Base-by-base conservation (phyloP, 202 grass and related monocot genomes). In the Setaria italica region DNA sequence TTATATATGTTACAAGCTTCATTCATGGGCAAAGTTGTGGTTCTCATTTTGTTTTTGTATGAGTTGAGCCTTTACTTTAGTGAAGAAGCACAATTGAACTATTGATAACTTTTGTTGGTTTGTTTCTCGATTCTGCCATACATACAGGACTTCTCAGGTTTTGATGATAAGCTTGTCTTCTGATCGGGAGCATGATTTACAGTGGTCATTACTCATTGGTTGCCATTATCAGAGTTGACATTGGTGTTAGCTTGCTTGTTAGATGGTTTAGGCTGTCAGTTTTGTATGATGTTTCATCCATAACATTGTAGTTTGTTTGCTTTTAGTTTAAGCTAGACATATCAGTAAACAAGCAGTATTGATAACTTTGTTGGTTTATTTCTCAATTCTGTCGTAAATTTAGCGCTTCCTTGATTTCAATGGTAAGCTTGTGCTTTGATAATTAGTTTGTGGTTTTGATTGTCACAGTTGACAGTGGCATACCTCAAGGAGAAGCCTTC, bases 401-500 rank as follows among this genome's bases (percentile, higher is more conserved):
- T 19, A 11, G 33, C 15, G 2, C 1, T 13, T 6, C 5, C 14
- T 58, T 41, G 1, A 11, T 76, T 48, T 45, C 15, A 4, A 0
- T 19, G 20, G 30, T 39, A 34, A 66, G 19, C 62, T 70, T 77
- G 11, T 50, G 11, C 51, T 7, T 70, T 83, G 33, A 45, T 78
- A 7, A 11, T 43, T 83, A 53, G 71, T 56, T 72, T 47, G 7
- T 41, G 21, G 58, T 58, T 80, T 72, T 70, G 9, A 77, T 87
- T 53, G 11, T 77, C 45, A 11, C 80, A 97, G 95, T 86, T 99
- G 91, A 99, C 93, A 9, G 86, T 99, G 72, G 93, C 93, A 0
- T 92, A 90, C 82, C 82, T 99, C 75, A 99, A 94, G 93, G 97
- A 94, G 80, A 96, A 94, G 63, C 77, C 91, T 48, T 60, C 96